phyloP scores from a whole-genome alignment of 345 rosid species.

The Lepidium africanum region DNA sequence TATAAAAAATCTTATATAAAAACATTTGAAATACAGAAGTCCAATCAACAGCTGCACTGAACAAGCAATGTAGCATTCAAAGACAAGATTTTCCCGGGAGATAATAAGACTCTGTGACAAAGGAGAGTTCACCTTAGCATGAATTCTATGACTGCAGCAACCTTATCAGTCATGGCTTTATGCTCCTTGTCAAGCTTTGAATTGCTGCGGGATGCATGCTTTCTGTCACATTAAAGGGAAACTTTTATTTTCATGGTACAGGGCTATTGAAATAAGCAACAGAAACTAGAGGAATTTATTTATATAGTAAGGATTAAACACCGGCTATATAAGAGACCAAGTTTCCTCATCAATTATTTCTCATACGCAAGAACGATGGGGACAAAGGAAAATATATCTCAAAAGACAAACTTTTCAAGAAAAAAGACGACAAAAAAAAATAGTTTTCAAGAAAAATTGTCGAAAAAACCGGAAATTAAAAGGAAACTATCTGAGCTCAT shows the following conservation, averaged over 20 bases:
- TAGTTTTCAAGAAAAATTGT: background rate
- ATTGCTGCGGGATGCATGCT: constrained; percentile 39
- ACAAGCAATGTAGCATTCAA: background rate
- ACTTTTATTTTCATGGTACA: background rate
- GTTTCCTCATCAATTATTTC: background rate
- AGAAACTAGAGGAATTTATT: background rate
- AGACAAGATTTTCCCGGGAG: background rate
- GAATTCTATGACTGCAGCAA: constrained; percentile 43
- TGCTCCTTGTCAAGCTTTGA: constrained; percentile 35
- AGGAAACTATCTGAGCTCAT: background rate
- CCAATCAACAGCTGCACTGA: background rate
- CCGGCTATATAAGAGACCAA: constrained; percentile 1
- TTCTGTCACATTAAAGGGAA: constrained; percentile 41
- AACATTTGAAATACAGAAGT: background rate
- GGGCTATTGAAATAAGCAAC: background rate
- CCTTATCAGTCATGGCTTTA: constrained; percentile 49
- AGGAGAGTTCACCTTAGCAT: constrained; percentile 49
- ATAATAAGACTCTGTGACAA: background rate
- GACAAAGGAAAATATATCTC: background rate
- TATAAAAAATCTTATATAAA: background rate
- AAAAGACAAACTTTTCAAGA: constrained; percentile 3
- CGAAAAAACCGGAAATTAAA: background rate
- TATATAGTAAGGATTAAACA: background rate
- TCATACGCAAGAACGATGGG: background rate
- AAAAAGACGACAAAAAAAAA: too few species aligned